These are phyloP conservation scores for Cladosporium sp. DNA, from an alignment of 2,329 filamentous ascomycete species.

Conservation along the genomic window DNA sequence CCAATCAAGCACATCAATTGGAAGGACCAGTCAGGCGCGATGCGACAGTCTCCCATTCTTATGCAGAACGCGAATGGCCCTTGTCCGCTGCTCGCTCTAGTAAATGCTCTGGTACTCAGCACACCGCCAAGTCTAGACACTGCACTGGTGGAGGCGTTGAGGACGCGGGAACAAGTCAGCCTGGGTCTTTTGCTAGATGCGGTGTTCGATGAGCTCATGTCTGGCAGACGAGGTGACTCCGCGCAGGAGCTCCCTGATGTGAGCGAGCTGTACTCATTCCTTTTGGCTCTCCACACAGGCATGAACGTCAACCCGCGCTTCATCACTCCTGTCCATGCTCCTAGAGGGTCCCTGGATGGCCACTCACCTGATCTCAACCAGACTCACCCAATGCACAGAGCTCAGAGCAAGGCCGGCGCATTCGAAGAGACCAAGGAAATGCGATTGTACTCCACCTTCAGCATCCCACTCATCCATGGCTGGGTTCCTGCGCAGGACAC, in stretches of 20 bases:
- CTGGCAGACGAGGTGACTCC: constrained; percentile 60
- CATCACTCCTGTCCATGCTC: constrained; percentile 43
- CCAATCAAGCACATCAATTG: constrained; percentile 88
- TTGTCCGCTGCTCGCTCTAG: constrained; percentile 84
- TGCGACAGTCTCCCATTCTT: constrained; percentile 76
- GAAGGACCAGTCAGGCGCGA: constrained; percentile 62
- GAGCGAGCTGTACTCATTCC: constrained; percentile 76
- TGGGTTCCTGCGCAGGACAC: constrained; percentile 73
- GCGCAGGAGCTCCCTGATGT: constrained; percentile 71
- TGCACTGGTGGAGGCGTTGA: constrained; percentile 69
- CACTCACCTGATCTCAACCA: constrained; percentile 28
- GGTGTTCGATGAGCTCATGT: constrained; percentile 89
- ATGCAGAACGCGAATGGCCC: constrained; percentile 93
- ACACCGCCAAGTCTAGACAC: constrained; percentile 63
- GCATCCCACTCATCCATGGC: constrained; percentile 82
- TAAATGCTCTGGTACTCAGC: constrained; percentile 84
- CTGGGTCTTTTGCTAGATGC: constrained; percentile 79
- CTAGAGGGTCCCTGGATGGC: constrained; percentile 20
- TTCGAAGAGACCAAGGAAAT: constrained; percentile 88
- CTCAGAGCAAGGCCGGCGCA: constrained; percentile 55
- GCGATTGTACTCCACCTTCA: constrained; percentile 84
- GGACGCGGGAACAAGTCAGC: constrained; percentile 79
- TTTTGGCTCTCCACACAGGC: constrained; percentile 83
- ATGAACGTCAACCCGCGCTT: constrained; percentile 98
- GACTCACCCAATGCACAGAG: constrained; percentile 30